Percentiles rank a stretch among this genome's conserved stretches.
Evolutionary conservation across 148 eudicot species (phyloP).

Genomic region (Rhododendron williamsianum): DNA sequence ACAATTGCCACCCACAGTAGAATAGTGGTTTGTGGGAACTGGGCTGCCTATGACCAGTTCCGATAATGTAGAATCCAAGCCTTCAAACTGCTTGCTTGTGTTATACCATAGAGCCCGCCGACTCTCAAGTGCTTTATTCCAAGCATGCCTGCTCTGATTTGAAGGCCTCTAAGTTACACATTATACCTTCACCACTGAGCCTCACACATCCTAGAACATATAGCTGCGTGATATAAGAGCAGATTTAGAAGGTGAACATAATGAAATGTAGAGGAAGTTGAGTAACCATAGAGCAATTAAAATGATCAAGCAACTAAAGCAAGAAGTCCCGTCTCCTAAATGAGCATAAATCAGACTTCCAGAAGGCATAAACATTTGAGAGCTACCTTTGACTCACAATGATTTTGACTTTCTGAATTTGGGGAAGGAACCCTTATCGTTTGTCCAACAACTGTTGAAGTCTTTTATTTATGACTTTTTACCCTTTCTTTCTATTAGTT

Average conservation of each 20-base stretch:
- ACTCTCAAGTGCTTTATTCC: slow-evolving; percentile 32
- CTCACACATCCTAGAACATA: slow-evolving; percentile 30
- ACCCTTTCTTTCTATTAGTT: too few species aligned
- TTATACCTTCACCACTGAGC: slow-evolving; percentile 22
- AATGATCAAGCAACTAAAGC: neutral
- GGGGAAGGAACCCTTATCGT: neutral
- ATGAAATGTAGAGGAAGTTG: neutral
- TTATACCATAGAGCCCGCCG: slow-evolving; percentile 23
- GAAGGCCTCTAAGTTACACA: slow-evolving; percentile 25
- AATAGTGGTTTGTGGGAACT: slow-evolving; percentile 26
- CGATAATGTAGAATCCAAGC: slow-evolving; percentile 21
- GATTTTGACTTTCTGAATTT: too few species aligned
- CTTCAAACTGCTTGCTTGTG: slow-evolving; percentile 27
- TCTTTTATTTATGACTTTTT: too few species aligned
- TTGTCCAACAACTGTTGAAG: too few species aligned
- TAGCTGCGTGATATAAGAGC: slow-evolving; percentile 23
- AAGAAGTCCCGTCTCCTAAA: neutral
- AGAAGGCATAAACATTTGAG: neutral
- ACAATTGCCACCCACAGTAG: slow-evolving; percentile 16
- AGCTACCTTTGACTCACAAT: neutral
- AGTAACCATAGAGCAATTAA: neutral
- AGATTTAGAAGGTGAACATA: neutral
- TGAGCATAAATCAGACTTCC: neutral
- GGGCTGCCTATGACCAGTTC: slow-evolving; percentile 1
- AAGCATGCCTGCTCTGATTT: slow-evolving; percentile 16